Base-by-base conservation (phyloP, 2,329 filamentous ascomycete genomes). In the Neophaeococcomyces aloes region DNA sequence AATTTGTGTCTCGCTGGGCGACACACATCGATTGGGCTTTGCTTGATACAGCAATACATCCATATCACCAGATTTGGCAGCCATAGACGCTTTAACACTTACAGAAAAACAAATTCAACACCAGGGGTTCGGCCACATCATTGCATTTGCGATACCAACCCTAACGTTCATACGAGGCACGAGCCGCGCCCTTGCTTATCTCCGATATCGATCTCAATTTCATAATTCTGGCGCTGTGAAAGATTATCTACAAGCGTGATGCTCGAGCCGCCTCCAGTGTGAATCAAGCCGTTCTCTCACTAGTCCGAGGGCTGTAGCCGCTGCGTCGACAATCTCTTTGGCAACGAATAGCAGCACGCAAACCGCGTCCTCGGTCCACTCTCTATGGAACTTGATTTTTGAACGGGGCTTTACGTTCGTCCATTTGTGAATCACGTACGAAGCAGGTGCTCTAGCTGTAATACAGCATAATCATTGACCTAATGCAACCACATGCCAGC, bases 231-330 rank as follows among this genome's bases (percentile, higher is more conserved):
- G 36, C 36, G 36, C 36, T 15, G 21, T 29, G 19, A 8, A 7
- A 38, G 36, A 38, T 38, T 29, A 14, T 38, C 36, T 6, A 27
- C 14, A 13, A 13, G 8, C 7, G 14, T n/a, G 13, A 23, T 33
- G 38, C 29, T 41, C 38, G 38, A 41, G 14, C 38, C 38, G n/a
- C n/a, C n/a, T n/a, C n/a, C n/a, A n/a, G n/a, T n/a, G 25, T 33
- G n/a, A 41, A 30, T 17, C 30, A 33, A 21, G 4, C 38, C 38
- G 30, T 7, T 31, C 29, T n/a, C 21, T 18, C 38, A 7, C 29
- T 41, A 41, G 38, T 33, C 18, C 18, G 6, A 27, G 19, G 36
- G 19, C 14, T 29, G 23, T 17, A 27, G 4, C 36, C 38, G 15
- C 27, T 30, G 7, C 38, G 17, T 11, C 7, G 5, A 33, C 38